phyloP scores from a whole-genome alignment of 208 protist genomes.

The Porcisia deanei region DNA sequence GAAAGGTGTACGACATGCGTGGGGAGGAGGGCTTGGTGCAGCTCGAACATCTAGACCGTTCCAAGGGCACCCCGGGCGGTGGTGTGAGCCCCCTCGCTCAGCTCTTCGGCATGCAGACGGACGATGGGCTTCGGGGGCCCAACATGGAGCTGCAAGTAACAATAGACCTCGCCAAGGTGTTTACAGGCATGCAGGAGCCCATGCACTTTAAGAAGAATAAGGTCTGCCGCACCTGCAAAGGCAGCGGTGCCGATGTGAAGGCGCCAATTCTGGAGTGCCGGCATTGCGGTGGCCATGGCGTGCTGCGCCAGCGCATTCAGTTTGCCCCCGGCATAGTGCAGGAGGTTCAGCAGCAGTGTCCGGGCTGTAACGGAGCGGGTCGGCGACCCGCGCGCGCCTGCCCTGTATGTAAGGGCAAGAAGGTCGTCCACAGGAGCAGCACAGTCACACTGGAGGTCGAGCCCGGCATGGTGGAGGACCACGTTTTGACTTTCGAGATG shows the following conservation, averaged over 20 bases:
- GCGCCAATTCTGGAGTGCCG: slow-evolving; percentile 42
- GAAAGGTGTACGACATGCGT: slow-evolving; percentile 93
- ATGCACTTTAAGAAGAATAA: slow-evolving; percentile 90
- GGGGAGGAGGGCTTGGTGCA: slow-evolving; percentile 85
- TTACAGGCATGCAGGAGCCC: slow-evolving; percentile 82
- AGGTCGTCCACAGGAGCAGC: slow-evolving; percentile 49
- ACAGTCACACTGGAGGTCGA: slow-evolving; percentile 74
- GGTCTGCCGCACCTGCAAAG: slow-evolving; percentile 77
- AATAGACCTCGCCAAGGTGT: slow-evolving; percentile 92
- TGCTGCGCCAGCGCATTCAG: slow-evolving; percentile 69
- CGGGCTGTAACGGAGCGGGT: slow-evolving; percentile 84
- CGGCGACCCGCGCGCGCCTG: slow-evolving; percentile 77
- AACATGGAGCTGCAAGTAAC: slow-evolving; percentile 73
- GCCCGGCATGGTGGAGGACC: slow-evolving; percentile 64
- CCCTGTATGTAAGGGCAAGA: slow-evolving; percentile 68
- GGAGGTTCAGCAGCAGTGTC: slow-evolving; percentile 75
- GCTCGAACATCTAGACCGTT: slow-evolving; percentile 55
- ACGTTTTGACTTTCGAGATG: slow-evolving; percentile 83
- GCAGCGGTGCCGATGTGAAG: slow-evolving; percentile 42
- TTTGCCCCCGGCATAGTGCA: slow-evolving; percentile 79
- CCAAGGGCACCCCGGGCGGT: slow-evolving; percentile 18
- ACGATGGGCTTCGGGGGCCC: slow-evolving; percentile 66
- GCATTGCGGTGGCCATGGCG: slow-evolving; percentile 61
- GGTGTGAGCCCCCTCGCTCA: slow-evolving; percentile 48
- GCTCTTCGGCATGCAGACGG: slow-evolving; percentile 51